These are phyloP conservation scores for Herpetospermum pedunculosum DNA, from an alignment of 306 rosid genomes.

Conservation along the genomic window DNA sequence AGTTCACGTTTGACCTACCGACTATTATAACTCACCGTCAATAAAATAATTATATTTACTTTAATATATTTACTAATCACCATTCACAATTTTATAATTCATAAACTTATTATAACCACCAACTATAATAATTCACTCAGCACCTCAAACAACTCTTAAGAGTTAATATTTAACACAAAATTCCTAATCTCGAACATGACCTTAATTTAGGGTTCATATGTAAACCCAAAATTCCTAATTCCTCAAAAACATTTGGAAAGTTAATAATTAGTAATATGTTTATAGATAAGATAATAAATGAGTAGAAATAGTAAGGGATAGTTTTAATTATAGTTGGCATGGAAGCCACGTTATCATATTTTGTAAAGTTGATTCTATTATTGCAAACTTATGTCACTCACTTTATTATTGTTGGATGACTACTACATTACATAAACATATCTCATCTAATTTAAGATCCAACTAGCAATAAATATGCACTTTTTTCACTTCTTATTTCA, in stretches of 20 bases:
- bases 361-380: neutral
- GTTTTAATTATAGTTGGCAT: neutral
- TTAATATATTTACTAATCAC: no score
- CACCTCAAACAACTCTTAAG: no score
- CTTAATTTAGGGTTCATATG: neutral
- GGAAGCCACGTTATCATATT: neutral
- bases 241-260: neutral
- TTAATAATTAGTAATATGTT: neutral
- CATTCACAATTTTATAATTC: no score
- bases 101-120: no score
- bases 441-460: neutral
- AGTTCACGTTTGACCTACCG: no score
- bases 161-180: no score
- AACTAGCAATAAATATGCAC: neutral
- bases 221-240: neutral
- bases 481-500: neutral
- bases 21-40: no score
- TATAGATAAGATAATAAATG: neutral
- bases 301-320: neutral
- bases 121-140: no score
- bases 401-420: slow-evolving; percentile 2
- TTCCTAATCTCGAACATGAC: neutral
- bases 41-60: no score
- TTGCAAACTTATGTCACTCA: neutral
- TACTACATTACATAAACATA: neutral